Percentiles rank a stretch among this genome's conserved stretches.
phyloP scores from a whole-genome alignment of 2,329 filamentous ascomycete species.

The Bipolaris cookei region DNA sequence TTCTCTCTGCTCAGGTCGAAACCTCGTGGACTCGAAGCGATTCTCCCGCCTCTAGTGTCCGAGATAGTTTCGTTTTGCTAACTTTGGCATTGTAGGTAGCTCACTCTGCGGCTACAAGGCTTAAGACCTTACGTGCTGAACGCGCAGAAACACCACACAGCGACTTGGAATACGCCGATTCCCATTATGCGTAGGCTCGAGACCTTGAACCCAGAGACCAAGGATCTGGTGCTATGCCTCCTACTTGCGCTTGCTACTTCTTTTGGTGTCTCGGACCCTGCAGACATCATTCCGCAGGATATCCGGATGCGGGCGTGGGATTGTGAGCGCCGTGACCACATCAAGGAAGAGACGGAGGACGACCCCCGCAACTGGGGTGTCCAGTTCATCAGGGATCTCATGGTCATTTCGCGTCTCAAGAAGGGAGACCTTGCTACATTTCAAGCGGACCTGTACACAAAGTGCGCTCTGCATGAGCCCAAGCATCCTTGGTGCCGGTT shows the following conservation, averaged over 20 bases:
- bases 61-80: neutral
- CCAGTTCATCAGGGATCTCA: slow-evolving; percentile 45
- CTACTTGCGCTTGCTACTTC: slow-evolving; percentile 39
- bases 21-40: neutral
- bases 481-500: slow-evolving; percentile 44
- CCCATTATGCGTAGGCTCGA: slow-evolving; percentile 41
- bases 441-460: slow-evolving; percentile 34
- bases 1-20: neutral
- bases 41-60: neutral
- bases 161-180: neutral
- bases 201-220: slow-evolving; percentile 42
- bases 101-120: neutral
- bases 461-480: slow-evolving; percentile 32
- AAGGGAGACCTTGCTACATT: slow-evolving; percentile 34
- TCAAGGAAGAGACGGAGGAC: slow-evolving; percentile 42
- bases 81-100: neutral
- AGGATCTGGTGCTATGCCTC: slow-evolving; percentile 41
- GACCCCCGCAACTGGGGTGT: slow-evolving; percentile 48
- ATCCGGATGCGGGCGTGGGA: slow-evolving; percentile 49
- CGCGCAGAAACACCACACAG: neutral
- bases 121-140: too few relatives aligned
- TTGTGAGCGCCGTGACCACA: slow-evolving; percentile 44
- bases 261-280: slow-evolving; percentile 29
- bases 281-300: slow-evolving; percentile 43
- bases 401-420: slow-evolving; percentile 41